Base-by-base conservation (phyloP, 179 eudicot genomes). In the Pouteria campechiana region DNA sequence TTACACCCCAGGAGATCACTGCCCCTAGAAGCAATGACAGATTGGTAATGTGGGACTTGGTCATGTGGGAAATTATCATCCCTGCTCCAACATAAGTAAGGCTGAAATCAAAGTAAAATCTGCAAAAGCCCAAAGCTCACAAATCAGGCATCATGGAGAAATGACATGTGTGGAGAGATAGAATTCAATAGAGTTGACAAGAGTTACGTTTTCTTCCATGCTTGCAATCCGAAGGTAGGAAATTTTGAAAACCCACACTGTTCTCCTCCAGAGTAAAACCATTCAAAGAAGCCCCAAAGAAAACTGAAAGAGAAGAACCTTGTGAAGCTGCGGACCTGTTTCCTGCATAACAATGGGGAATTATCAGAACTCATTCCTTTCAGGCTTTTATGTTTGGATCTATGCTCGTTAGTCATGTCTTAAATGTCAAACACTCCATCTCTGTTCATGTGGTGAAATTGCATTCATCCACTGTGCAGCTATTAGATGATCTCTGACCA, bases 31-130 rank as follows among this genome's bases (percentile, higher is more conserved):
- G 94, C 65, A 87, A 50, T 0, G 98, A 90, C 42, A 86, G 37
- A 50, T 87, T 90, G 28, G 86, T 96, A 2, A 79, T 61, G 57
- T 90, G 96, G 50, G 98, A 77, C 44, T 96, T 86, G 28, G 86
- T 96, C 1, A 79, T 61, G 57, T 90, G 96, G 50, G 98, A 77
- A 46, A 95, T 86, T 28, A 90, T 90, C 96, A 90, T 90, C 54
- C 98, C 98, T 0, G 98, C 94, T 53, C 98, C 98, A 21, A 90
- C 54, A 34, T 90, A 90, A 14, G 96, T 90, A 90, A 79, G 61
- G 41, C 87, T 83, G 62, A 90, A 86, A 75, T 90, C 98, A 40
- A 86, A 86, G 74, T 65, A 81, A 63, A 90, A 86, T 42, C 98
- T 90, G 94, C 90, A 67, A 46, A 46, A 56, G 54, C 22, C 17